Conservation (phyloP, 2,329 filamentous ascomycete genomes). For the Hypoxylon sp. region DNA sequence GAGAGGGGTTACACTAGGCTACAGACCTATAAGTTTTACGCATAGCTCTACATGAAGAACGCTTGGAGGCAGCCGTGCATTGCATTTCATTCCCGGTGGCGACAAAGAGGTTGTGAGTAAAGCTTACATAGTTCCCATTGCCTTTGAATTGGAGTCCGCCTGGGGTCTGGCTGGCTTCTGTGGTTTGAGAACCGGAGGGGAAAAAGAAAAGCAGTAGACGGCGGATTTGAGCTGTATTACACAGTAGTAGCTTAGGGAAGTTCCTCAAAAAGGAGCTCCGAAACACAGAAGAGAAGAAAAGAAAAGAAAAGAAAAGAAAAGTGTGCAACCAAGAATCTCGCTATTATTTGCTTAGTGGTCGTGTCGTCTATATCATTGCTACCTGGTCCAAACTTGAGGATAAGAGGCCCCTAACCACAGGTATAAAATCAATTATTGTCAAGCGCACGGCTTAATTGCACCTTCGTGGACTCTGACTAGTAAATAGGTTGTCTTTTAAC, state of each 20-base stretch:
- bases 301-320: constrained; percentile 26
- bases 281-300: constrained; percentile 22
- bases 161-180: background rate
- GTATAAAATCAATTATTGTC: too few relatives aligned
- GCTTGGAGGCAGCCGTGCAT: constrained; percentile 10
- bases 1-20: background rate
- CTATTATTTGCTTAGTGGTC: background rate
- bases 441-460: too few relatives aligned
- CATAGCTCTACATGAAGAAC: constrained; percentile 3
- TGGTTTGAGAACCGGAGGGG: background rate
- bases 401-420: too few relatives aligned
- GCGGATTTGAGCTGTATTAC: constrained; percentile 3
- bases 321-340: background rate
- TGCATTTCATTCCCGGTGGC: constrained; percentile 29
- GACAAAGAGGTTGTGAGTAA: constrained; percentile 17
- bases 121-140: constrained; percentile 31
- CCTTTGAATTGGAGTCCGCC: constrained; percentile 5
- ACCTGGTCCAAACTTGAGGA: background rate
- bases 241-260: background rate
- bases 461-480: too few relatives aligned
- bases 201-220: constrained; percentile 26
- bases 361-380: background rate
- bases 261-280: constrained; percentile 3
- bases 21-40: constrained; percentile 3
- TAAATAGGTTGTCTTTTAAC: too few relatives aligned